A percentile compares a stretch with the other conserved stretches of the same genome.
These are phyloP conservation scores for Glycine tomentella DNA, from an alignment of 306 rosid species.

Conservation along the genomic window DNA sequence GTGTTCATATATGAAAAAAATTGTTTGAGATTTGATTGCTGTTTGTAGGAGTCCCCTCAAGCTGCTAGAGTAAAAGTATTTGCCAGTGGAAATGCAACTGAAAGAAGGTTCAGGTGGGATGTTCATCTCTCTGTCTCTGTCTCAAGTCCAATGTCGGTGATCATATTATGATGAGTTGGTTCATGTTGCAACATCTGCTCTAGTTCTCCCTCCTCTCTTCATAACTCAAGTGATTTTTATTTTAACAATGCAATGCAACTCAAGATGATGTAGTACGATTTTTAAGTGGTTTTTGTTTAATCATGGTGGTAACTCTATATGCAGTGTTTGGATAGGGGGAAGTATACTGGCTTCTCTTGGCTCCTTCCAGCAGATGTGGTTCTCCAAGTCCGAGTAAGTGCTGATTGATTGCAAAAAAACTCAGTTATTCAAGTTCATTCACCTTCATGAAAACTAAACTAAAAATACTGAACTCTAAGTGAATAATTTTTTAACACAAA, in stretches of 20 bases:
- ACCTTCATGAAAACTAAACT: background rate
- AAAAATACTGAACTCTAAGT: background rate
- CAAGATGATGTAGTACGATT: background rate
- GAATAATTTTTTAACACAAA: conserved; percentile 17
- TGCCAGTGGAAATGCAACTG: conserved; percentile 96
- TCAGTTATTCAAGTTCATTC: background rate
- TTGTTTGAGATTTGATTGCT: conserved; percentile 44
- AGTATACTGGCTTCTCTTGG: conserved; percentile 99
- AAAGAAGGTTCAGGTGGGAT: conserved; percentile 92
- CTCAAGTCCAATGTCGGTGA: background rate
- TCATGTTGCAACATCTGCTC: conserved; percentile 13
- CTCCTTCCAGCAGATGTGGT: conserved; percentile 90
- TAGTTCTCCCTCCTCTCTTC: background rate
- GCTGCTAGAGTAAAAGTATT: conserved; percentile 97
- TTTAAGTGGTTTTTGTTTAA: background rate
- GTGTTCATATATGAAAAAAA: background rate
- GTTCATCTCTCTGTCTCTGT: background rate
- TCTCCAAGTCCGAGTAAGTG: conserved; percentile 93
- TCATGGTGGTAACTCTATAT: conserved; percentile 37
- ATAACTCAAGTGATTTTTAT: background rate
- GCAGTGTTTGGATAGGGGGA: conserved; percentile 99
- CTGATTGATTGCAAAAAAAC: background rate
- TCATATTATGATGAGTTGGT: background rate
- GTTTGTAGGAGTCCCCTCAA: conserved; percentile 91
- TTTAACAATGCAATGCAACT: background rate